Base-by-base conservation (phyloP, 306 rosid species). In the Cajanus cajan region DNA sequence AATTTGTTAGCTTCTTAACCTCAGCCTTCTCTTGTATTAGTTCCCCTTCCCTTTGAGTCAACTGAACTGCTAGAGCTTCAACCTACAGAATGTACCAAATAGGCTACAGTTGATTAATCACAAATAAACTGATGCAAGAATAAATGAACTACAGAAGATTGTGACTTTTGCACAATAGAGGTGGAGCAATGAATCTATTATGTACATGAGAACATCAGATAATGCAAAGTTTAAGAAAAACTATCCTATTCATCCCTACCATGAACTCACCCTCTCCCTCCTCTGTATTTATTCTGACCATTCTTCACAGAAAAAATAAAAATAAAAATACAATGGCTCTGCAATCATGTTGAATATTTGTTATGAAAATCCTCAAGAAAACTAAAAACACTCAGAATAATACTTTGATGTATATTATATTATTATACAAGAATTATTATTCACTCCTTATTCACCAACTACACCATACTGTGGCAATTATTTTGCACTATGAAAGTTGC, bases 1-100 rank as follows among this genome's bases (percentile, higher is more conserved):
- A 95, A 85, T 80, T 93, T 72, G 98, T 95, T 67, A 95, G 87
- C 85, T 87, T 93, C 90, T 93, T 95, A 78, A 93, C 99, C 87
- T 95, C 99, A 4, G 96, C 75, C 87, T 93, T 95, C 84, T 95
- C 99, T 91, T 87, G 98, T 82, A 91, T 84, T 36, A 87, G 78
- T 74, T 87, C 90, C 70, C 90, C 88, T 84, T 87, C 90, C 78
- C 90, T 87, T 15, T 87, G 97, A 73, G 95, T 92, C 87, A 94
- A 81, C 66, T 94, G 98, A 84, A 94, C 91, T 65, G 97, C 95
- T 52, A 94, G 86, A 77, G 98, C 97, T 87, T 86, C 89, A 65
- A 86, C 89, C 89, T 86, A 76, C 64, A 76, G 76, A 79, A 43
- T n/a, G 40, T 45, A 77, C 41, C 24, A 28, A 48, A 67, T 48